Conservation (phyloP, 495 filamentous ascomycete genomes). For the Xylaria bambusicola region DNA sequence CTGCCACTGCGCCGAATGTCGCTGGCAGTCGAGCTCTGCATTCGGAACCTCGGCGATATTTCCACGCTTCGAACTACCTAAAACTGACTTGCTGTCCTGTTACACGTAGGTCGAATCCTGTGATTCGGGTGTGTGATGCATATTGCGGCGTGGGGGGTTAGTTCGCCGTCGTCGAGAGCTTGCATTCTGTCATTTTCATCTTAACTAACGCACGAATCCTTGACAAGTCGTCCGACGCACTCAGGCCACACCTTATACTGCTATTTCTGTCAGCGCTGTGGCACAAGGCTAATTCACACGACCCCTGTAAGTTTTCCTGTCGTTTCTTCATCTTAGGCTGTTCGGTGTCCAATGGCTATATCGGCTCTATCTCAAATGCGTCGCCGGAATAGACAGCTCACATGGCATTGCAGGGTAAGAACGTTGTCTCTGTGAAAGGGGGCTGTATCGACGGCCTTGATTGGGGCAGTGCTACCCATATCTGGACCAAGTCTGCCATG, state of each 20-base stretch:
- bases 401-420: constrained; percentile 38
- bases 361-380: background rate
- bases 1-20: constrained; percentile 70
- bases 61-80: constrained; percentile 57
- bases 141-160: too few species aligned
- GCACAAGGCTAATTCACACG: constrained; percentile 58
- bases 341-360: background rate
- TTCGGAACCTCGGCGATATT: constrained; percentile 70
- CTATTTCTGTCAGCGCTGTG: constrained; percentile 63
- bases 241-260: constrained; percentile 50
- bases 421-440: constrained; percentile 61
- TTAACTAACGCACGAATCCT: background rate
- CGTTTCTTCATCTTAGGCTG: background rate
- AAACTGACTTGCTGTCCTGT: constrained; percentile 42
- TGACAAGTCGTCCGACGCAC: constrained; percentile 39
- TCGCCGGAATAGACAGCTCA: too few species aligned
- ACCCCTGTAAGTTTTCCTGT: constrained; percentile 40
- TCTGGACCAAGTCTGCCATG: constrained; percentile 65
- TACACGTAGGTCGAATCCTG: constrained; percentile 51
- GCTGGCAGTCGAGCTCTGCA: constrained; percentile 65
- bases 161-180: background rate
- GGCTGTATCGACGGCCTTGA: constrained; percentile 62
- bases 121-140: too few species aligned
- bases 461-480: constrained; percentile 58
- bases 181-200: background rate